Evolutionary conservation across 495 filamentous ascomycete species (phyloP), one percentile per base, ranked within the genome.

Genomic region (Clavariopsis aquatica): DNA sequence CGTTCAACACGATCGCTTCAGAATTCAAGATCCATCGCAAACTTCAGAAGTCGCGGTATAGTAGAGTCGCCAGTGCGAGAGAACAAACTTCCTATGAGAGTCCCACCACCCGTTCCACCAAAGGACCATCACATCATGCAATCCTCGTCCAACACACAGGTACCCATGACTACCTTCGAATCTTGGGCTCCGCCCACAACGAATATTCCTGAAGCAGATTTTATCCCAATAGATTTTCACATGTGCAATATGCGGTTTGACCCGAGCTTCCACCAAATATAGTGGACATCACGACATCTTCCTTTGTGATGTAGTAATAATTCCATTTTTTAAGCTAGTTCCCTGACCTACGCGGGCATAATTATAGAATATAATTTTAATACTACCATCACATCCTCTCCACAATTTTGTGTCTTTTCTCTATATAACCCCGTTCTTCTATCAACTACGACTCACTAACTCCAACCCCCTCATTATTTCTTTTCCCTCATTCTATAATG

Each of bases 321-420:
- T 49, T 24, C 7, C 47, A 24, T 47, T 17, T 5, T 23, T 24
- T 3, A 49, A 49, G 17, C 5, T 23, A 15, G 7, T 3, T 49
- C 12, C 24, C 19, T 49, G 47, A 19, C 20, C 47, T 22, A 10
- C 20, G 38, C 12, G 47, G 20, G 47, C 47, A 19, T 49, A 49
- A 23, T 49, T 22, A 24, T 49, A 24, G 47, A 49, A 23, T 49
- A 27, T 49, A 49, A 49, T 49, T 15, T 24, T 49, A 49, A 49
- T 49, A 8, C 26, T n/a, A n/a, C n/a, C n/a, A n/a, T n/a, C n/a
- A n/a, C n/a, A n/a, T n/a, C n/a, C n/a, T n/a, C n/a, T n/a, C n/a
- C 24, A 9, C 47, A 23, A 19, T 47, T 23, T 19, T n/a, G n/a
- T n/a, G n/a, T 47, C 43, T 5, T 47, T 23, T 47, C 43, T 34